Conservation (phyloP, 257 asterid genomes). For the Solanum sejunctum region DNA sequence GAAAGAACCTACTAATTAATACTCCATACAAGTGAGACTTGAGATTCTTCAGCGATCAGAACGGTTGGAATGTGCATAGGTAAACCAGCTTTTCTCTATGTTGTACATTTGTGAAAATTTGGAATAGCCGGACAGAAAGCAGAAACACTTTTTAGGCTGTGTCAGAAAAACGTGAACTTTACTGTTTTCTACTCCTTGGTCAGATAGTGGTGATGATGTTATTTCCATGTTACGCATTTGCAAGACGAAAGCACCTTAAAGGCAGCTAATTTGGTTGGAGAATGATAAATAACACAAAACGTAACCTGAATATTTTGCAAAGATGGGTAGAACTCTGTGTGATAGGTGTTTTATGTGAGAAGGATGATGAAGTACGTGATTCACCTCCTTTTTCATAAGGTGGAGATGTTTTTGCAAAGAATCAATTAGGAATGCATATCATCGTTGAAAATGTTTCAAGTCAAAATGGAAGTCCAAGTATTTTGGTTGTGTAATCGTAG, state of each 20-base stretch:
- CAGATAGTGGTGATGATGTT: neutral
- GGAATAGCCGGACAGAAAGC: neutral
- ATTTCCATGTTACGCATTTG: neutral
- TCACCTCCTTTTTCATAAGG: neutral
- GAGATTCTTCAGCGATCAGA: neutral
- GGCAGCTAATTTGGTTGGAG: neutral
- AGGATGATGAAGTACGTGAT: neutral
- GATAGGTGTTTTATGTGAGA: neutral
- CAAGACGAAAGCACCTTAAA: neutral
- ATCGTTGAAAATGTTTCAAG: neutral
- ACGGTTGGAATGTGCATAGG: neutral
- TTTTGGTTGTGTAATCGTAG: neutral
- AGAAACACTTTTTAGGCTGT: neutral
- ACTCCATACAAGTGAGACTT: neutral
- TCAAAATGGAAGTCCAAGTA: neutral
- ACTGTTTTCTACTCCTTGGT: neutral
- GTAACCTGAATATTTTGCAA: neutral
- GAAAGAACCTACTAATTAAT: neutral
- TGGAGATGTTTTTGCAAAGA: neutral
- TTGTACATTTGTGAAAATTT: neutral
- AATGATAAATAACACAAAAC: neutral
- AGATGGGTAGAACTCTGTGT: neutral
- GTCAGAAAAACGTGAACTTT: neutral
- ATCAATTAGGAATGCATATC: neutral
- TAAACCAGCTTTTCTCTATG: neutral